phyloP scores from a whole-genome alignment of 2,329 filamentous ascomycete species.

The Capronia epimyces region DNA sequence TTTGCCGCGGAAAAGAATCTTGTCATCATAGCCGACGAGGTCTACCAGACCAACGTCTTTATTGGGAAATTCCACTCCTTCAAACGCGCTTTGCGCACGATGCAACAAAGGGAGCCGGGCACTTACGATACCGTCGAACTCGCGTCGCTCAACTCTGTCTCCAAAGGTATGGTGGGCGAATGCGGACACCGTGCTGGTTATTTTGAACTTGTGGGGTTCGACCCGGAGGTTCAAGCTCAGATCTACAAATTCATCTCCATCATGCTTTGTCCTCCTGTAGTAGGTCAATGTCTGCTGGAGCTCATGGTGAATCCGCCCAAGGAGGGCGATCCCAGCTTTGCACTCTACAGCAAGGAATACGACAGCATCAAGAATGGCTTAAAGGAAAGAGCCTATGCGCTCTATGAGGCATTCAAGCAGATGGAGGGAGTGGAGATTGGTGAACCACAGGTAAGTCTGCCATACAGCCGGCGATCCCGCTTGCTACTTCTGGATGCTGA shows the following conservation, averaged over 20 bases:
- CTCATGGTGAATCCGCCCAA: conserved; percentile 95
- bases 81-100: conserved; percentile 75
- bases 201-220: conserved; percentile 91
- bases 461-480: neutral
- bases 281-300: conserved; percentile 94
- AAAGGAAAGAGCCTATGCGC: conserved; percentile 69
- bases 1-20: conserved; percentile 80
- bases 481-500: neutral
- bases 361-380: conserved; percentile 73
- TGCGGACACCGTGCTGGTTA: conserved; percentile 96
- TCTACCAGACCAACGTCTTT: conserved; percentile 99
- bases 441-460: conserved; percentile 58
- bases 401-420: conserved; percentile 82
- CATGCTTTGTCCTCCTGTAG: conserved; percentile 89
- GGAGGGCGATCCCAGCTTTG: conserved; percentile 74
- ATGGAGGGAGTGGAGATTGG: conserved; percentile 97
- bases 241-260: conserved; percentile 99
- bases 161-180: conserved; percentile 98
- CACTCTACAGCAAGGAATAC: conserved; percentile 81
- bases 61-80: conserved; percentile 87
- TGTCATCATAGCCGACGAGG: conserved; percentile 90
- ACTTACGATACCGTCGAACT: conserved; percentile 83
- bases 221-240: conserved; percentile 76
- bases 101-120: conserved; percentile 68
- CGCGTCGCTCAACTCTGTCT: conserved; percentile 84